Evolutionary conservation across 148 eudicot genomes (phyloP), one percentile per base, ranked within the genome.

Genomic region (Chenopodium formosanum): DNA sequence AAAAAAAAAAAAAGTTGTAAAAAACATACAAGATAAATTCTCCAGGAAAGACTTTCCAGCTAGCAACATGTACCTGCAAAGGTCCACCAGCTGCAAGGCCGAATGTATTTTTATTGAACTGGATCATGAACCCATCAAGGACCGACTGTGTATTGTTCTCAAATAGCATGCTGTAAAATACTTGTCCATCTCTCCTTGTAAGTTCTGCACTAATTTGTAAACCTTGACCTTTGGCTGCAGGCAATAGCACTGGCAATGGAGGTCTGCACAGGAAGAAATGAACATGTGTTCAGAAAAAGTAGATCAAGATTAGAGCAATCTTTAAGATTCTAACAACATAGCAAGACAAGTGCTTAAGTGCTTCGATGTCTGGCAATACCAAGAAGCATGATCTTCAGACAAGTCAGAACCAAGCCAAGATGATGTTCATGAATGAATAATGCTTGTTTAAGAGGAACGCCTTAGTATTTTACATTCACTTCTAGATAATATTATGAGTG

Each of bases 111-210:
- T 94, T 94, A 81, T 95, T 96, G 84, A 96, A 96, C 87, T 96
- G 99, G 80, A 96, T 96, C 98, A 96, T 89, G 80, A 96, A 96
- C 25, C 97, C 98, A 80, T 95, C 99, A 62, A 95, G 97, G 62
- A 86, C 88, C 63, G 84, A 73, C 74, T 86, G 94, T 20, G 97
- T 77, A 79, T 90, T 92, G 88, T 95, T 95, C 86, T 95, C 95
- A 82, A 95, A 92, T 46, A 89, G 72, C 89, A 95, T 82, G 90
- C 90, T 91, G 93, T 95, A 95, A 69, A 86, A 95, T 79, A 92
- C 81, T 75, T 94, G 97, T 63, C 99, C 99, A 80, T 96, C 99
- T 89, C 85, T 91, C 78, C 99, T 89, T 75, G 88, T 82, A 81
- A 95, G 80, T 85, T 95, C 92, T 70, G 94, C 97, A 85, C 98